A percentile compares a stretch with the other conserved stretches of the same genome.
These are phyloP conservation scores for Lavandula angustifolia DNA, from an alignment of 257 asterid species.

Conservation along the genomic window DNA sequence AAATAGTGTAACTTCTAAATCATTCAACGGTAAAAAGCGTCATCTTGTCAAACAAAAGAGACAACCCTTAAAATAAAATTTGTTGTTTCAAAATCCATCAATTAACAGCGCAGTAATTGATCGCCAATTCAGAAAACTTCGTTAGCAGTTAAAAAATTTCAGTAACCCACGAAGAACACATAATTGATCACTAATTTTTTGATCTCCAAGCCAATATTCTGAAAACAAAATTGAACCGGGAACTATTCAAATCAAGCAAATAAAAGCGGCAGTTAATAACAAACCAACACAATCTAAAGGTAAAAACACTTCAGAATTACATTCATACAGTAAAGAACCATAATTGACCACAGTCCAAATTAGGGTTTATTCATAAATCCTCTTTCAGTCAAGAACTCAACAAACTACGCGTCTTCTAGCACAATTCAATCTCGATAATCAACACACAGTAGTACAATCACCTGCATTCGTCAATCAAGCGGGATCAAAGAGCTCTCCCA, in stretches of 20 bases:
- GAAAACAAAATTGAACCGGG: constrained; percentile 10
- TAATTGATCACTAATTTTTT: not conserved
- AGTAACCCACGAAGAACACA: not conserved
- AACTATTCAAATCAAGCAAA: constrained; percentile 36
- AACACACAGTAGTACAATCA: constrained; percentile 22
- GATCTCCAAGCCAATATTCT: constrained; percentile 16
- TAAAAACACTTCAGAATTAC: constrained; percentile 29
- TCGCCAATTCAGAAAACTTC: not conserved
- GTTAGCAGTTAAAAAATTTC: not conserved
- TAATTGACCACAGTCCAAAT: constrained; percentile 39
- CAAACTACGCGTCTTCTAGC: constrained; percentile 22
- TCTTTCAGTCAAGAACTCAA: constrained; percentile 27
- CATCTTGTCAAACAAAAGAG: not conserved
- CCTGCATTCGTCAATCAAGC: constrained; percentile 57
- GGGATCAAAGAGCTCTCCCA: constrained; percentile 48
- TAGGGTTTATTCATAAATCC: constrained; percentile 55
- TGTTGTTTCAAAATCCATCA: not conserved
- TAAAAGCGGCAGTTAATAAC: constrained; percentile 25
- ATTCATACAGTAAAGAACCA: constrained; percentile 42
- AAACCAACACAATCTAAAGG: constrained; percentile 23
- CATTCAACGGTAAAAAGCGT: not conserved
- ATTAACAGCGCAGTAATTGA: not conserved
- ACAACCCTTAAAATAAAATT: not conserved
- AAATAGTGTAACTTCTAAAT: constrained; percentile 2
- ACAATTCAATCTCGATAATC: constrained; percentile 32